These are phyloP conservation scores for Penicillium sp. DNA, from an alignment of 2,329 filamentous ascomycete species.

Conservation along the genomic window DNA sequence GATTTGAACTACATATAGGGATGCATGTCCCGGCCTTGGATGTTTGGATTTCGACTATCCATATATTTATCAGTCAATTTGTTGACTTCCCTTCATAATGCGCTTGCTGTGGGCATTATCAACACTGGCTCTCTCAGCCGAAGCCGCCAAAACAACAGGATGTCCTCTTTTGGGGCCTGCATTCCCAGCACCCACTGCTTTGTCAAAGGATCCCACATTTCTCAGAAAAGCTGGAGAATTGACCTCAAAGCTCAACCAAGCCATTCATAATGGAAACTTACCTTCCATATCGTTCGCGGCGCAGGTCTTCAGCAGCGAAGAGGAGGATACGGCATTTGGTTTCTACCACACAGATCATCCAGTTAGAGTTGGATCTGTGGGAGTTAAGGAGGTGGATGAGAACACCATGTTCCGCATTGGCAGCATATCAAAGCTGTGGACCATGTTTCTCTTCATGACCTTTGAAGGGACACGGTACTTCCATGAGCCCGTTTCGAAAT, in stretches of 20 bases:
- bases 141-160: neutral
- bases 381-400: constrained; percentile 37
- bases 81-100: neutral
- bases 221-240: neutral
- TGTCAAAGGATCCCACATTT: neutral
- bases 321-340: constrained; percentile 19
- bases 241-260: neutral
- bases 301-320: constrained; percentile 39
- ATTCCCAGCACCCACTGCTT: constrained; percentile 7
- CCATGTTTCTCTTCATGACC: constrained; percentile 37
- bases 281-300: constrained; percentile 39
- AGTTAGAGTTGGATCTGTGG: constrained; percentile 26
- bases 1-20: neutral
- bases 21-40: neutral
- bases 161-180: constrained; percentile 8
- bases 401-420: constrained; percentile 47
- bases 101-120: neutral
- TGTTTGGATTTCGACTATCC: neutral
- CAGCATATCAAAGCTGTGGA: constrained; percentile 46
- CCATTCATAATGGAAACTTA: neutral
- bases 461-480: constrained; percentile 22
- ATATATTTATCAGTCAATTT: neutral
- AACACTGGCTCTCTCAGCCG: neutral
- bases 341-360: constrained; percentile 38
- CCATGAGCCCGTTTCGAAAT: constrained; percentile 23